These are phyloP conservation scores for Fagopyrum esculentum DNA, from an alignment of 148 eudicot genomes.

Conservation along the genomic window DNA sequence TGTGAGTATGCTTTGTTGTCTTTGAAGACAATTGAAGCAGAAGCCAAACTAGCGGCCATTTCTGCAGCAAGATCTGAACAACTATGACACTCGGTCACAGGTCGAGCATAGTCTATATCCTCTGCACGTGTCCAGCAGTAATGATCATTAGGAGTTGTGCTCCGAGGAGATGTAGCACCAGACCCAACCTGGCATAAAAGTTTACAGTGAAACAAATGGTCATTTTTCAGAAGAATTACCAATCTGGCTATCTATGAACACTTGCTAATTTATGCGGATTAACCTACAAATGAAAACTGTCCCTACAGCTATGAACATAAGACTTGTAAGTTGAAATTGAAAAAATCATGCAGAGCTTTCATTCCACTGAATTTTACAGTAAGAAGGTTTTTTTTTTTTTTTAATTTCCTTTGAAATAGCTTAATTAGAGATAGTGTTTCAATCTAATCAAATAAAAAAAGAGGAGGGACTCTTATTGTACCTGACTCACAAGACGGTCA, in stretches of 20 bases:
- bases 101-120: constrained; percentile 71
- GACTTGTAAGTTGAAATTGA: not conserved
- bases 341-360: not conserved
- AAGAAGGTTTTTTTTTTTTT: not conserved
- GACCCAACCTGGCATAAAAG: constrained; percentile 48
- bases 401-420: not conserved
- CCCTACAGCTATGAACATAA: not conserved
- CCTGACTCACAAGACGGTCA: constrained; percentile 60
- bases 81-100: constrained; percentile 41
- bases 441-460: not conserved
- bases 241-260: not conserved
- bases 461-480: constrained; percentile 11
- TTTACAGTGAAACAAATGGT: not conserved
- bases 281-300: not conserved
- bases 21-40: constrained; percentile 89
- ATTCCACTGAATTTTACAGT: not conserved
- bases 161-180: constrained; percentile 70
- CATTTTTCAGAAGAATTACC: not conserved
- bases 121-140: constrained; percentile 94
- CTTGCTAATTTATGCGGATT: too few relatives aligned
- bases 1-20: constrained; percentile 79
- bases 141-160: constrained; percentile 68
- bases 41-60: constrained; percentile 86
- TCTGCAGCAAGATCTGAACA: constrained; percentile 92
- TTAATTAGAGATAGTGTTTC: not conserved